A percentile compares a stretch with the other conserved stretches of the same genome.
phyloP scores from a whole-genome alignment of 2,329 filamentous ascomycete species.

The Calonectria leucothoes region DNA sequence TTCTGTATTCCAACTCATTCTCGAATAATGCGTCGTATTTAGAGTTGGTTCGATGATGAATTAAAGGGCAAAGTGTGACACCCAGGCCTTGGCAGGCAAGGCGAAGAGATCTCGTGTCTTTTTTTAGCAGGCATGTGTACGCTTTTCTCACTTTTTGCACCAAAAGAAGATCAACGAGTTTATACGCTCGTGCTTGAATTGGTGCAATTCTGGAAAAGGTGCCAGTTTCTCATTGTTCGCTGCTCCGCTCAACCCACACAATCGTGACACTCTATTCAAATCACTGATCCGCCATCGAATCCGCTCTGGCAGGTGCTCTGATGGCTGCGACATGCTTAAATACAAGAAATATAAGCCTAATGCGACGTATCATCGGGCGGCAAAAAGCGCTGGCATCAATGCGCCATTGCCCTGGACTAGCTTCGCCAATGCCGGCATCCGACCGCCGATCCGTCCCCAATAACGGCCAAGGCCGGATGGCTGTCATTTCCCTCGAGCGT shows the following conservation, averaged over 20 bases:
- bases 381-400: background rate
- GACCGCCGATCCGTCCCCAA: background rate
- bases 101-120: background rate
- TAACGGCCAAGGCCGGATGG: background rate
- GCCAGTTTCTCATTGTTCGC: background rate
- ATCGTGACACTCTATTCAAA: background rate
- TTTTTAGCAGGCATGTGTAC: background rate
- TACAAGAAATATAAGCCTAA: background rate
- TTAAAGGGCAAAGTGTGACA: no score
- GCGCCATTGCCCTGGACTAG: background rate
- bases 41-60: no score
- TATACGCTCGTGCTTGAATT: background rate
- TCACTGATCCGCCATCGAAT: background rate
- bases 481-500: background rate
- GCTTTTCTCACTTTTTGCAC: no score
- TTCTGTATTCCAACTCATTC: no score
- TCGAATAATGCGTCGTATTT: no score
- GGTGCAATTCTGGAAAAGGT: background rate
- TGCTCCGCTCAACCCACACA: rapidly evolving
- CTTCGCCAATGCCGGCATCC: background rate
- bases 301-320: background rate
- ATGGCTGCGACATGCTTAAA: background rate
- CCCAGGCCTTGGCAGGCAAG: no score
- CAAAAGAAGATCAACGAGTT: background rate
- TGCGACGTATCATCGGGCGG: background rate